These are phyloP conservation scores for Kazachstania africana DNA, from an alignment of 805 yeast genomes.

Conservation along the genomic window DNA sequence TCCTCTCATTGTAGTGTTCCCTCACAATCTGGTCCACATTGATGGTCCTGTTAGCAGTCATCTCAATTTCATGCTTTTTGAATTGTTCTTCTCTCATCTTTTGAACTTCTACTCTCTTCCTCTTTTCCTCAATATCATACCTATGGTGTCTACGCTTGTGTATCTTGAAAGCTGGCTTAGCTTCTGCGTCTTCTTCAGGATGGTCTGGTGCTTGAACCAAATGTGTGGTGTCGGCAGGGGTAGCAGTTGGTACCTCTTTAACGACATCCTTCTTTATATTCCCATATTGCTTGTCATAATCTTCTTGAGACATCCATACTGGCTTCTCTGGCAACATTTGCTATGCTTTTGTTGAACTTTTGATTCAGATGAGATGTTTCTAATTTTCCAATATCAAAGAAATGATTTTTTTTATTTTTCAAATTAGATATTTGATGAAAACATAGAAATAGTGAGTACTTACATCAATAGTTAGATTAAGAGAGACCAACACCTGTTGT, in stretches of 20 bases:
- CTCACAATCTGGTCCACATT: slow-evolving; percentile 59
- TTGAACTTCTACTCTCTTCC: slow-evolving; percentile 24
- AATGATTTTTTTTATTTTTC: not conserved
- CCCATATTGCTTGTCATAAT: slow-evolving; percentile 24
- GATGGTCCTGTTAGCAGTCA: slow-evolving; percentile 28
- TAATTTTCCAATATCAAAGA: not conserved
- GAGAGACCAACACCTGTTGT: too few relatives aligned
- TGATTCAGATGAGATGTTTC: too few relatives aligned
- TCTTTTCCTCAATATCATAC: slow-evolving; percentile 23
- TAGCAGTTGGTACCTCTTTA: not conserved
- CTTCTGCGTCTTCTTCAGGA: not conserved
- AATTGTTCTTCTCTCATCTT: slow-evolving; percentile 24
- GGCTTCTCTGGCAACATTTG: slow-evolving; percentile 26
- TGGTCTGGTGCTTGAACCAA: not conserved
- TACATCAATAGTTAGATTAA: too few relatives aligned
- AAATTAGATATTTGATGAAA: too few relatives aligned
- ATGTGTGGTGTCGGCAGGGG: not conserved
- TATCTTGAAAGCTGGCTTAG: slow-evolving; percentile 8
- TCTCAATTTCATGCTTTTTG: slow-evolving; percentile 25
- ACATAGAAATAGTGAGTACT: too few relatives aligned
- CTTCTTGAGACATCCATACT: slow-evolving; percentile 29
- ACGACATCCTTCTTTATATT: not conserved
- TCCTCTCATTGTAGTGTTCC: slow-evolving; percentile 76
- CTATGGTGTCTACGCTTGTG: slow-evolving; percentile 21
- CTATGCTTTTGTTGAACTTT: too few relatives aligned